A percentile compares a stretch with the other conserved stretches of the same genome.
Conservation (phyloP, 495 filamentous ascomycete genomes). For the Tuber umbilicatum region DNA sequence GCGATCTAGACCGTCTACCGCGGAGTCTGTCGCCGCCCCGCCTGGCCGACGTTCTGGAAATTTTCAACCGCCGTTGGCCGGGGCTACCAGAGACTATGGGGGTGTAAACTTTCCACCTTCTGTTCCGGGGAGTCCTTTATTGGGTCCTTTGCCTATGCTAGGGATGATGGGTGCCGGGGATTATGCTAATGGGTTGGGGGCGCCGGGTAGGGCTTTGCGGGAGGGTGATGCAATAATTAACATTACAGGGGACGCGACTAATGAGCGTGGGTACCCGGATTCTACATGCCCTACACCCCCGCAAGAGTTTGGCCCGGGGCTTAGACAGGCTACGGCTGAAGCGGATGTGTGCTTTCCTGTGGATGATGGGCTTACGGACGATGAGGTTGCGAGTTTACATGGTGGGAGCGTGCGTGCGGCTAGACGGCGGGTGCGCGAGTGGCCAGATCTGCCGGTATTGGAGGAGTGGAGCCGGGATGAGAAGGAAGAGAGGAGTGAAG, state of each 20-base stretch:
- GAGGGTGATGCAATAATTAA: slow-evolving; percentile 45
- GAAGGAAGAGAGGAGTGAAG: slow-evolving; percentile 81
- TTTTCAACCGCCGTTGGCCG: slow-evolving; percentile 2
- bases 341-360: slow-evolving; percentile 81
- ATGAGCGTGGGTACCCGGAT: slow-evolving; percentile 23
- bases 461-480: slow-evolving; percentile 89
- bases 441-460: slow-evolving; percentile 67
- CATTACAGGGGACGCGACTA: slow-evolving; percentile 23
- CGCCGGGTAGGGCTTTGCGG: slow-evolving; percentile 45
- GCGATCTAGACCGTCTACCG: slow-evolving; percentile 30
- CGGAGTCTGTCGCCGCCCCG: slow-evolving; percentile 7
- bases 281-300: slow-evolving; percentile 35
- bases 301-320: slow-evolving; percentile 25
- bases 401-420: slow-evolving; percentile 18
- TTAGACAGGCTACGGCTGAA: slow-evolving; percentile 49
- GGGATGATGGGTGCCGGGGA: slow-evolving; percentile 21
- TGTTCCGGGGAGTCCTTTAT: slow-evolving; percentile 66
- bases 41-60: not conserved
- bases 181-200: slow-evolving; percentile 51
- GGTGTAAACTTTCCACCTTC: slow-evolving; percentile 92
- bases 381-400: slow-evolving; percentile 41
- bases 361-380: slow-evolving; percentile 43
- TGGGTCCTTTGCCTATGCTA: slow-evolving; percentile 43
- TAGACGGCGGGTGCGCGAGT: slow-evolving; percentile 50
- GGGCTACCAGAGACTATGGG: slow-evolving; percentile 29